Percentiles rank a stretch among this genome's conserved stretches.
These are phyloP conservation scores for Eucalyptus cloeziana DNA, from an alignment of 345 rosid genomes.

Conservation along the genomic window DNA sequence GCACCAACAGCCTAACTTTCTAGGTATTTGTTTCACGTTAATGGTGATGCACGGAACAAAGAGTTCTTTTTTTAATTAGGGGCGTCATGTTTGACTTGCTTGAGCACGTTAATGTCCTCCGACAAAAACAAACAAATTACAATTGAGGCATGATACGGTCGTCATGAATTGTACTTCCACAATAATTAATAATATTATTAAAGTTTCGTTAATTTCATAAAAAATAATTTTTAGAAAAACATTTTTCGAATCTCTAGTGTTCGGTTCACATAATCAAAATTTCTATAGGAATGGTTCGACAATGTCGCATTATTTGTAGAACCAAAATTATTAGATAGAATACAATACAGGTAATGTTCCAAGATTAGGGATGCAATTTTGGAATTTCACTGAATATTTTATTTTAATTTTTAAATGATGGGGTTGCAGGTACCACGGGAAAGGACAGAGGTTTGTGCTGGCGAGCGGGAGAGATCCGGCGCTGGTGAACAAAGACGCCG, in stretches of 20 bases:
- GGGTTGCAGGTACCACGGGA: conserved; percentile 53
- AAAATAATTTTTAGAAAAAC: too few relatives aligned
- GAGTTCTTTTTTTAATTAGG: neutral
- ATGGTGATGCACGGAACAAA: neutral
- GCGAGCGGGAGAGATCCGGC: conserved; percentile 73
- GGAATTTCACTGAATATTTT: neutral
- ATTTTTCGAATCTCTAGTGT: accelerated
- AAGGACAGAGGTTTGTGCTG: conserved; percentile 56
- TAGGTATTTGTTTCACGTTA: neutral
- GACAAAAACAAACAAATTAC: neutral
- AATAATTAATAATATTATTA: too few relatives aligned
- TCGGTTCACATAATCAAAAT: accelerated
- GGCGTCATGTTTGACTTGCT: neutral
- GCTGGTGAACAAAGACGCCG: conserved; percentile 68
- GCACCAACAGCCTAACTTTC: neutral
- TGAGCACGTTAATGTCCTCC: accelerated
- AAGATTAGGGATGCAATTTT: neutral
- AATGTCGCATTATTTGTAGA: neutral
- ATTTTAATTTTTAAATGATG: accelerated
- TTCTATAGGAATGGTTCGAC: neutral
- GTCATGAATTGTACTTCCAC: neutral
- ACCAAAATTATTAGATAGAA: too few relatives aligned
- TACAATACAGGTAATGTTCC: too few relatives aligned
- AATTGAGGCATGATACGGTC: accelerated
- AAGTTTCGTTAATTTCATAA: neutral